Conservation (phyloP, 129 eudicot genomes). For the Lonicera japonica region DNA sequence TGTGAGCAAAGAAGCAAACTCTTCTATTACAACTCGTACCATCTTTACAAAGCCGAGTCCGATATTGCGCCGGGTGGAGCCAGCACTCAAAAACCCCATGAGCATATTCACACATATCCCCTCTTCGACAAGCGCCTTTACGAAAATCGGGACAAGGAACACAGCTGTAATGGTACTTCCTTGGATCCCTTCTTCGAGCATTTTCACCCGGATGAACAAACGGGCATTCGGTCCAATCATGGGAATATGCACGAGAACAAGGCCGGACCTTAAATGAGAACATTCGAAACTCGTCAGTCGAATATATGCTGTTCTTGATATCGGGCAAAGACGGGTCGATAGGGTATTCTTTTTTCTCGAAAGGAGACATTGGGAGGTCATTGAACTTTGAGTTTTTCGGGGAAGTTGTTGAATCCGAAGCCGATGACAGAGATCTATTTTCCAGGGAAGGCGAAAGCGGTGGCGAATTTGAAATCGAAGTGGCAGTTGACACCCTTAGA, state of each 20-base stretch:
- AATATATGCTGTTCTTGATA: conserved; percentile 71
- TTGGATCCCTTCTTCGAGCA: conserved; percentile 76
- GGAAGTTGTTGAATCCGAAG: conserved; percentile 35
- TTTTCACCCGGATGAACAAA: conserved; percentile 91
- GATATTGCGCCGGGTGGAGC: conserved; percentile 83
- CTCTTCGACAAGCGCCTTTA: conserved; percentile 69
- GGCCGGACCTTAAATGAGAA: conserved; percentile 71
- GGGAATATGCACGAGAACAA: conserved; percentile 84
- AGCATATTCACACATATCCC: conserved; percentile 79
- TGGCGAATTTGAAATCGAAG: conserved; percentile 22
- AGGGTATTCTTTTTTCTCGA: conserved; percentile 56
- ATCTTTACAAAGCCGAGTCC: conserved; percentile 77
- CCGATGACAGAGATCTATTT: conserved; percentile 25
- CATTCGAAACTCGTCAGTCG: conserved; percentile 79
- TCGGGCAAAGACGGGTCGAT: conserved; percentile 74
- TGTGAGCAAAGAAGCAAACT: conserved; percentile 86
- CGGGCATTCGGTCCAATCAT: conserved; percentile 93
- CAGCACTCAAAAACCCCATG: conserved; percentile 89
- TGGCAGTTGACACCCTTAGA: conserved; percentile 16
- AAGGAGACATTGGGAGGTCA: conserved; percentile 11
- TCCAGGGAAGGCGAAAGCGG: conserved; percentile 32
- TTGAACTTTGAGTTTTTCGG: conserved; percentile 25
- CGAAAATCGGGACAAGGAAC: conserved; percentile 90
- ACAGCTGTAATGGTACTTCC: conserved; percentile 81
- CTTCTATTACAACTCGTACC: conserved; percentile 55